Evolutionary conservation across 2,329 filamentous ascomycete genomes (phyloP).

Genomic region (Trichoderma hamatum): DNA sequence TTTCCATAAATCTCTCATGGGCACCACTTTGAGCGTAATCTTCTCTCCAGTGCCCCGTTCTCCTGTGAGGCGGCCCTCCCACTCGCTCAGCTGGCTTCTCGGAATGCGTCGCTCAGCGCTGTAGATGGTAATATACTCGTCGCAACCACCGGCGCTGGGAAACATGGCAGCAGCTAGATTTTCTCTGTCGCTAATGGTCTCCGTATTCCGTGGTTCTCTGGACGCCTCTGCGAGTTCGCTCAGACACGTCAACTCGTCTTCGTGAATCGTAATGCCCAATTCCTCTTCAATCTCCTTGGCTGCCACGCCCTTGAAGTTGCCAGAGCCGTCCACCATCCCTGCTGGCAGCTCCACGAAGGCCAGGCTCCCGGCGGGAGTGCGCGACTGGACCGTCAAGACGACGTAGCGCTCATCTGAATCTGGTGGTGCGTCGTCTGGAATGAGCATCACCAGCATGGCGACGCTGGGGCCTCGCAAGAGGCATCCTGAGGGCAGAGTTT

Average conservation of each 20-base stretch:
- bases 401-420: constrained; percentile 55
- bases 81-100: constrained; percentile 53
- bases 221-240: constrained; percentile 52
- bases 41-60: constrained; percentile 61
- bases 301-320: constrained; percentile 59
- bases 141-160: constrained; percentile 61
- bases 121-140: constrained; percentile 63
- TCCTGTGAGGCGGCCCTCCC: constrained; percentile 61
- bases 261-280: constrained; percentile 56
- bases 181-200: constrained; percentile 33
- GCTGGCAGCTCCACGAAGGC: constrained; percentile 61
- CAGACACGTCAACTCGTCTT: constrained; percentile 52
- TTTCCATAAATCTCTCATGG: constrained; percentile 59
- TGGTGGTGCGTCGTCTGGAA: constrained; percentile 52
- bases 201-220: constrained; percentile 25
- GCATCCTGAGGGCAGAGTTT: constrained; percentile 56
- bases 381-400: constrained; percentile 62
- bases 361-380: constrained; percentile 58
- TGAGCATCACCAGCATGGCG: constrained; percentile 60
- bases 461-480: constrained; percentile 65
- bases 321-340: constrained; percentile 59
- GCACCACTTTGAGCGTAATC: constrained; percentile 63
- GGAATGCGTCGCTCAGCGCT: constrained; percentile 57
- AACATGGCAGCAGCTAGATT: constrained; percentile 54
- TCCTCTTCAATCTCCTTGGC: constrained; percentile 65